Percentiles rank a stretch among this genome's conserved stretches.
phyloP scores from a whole-genome alignment of 2,329 filamentous ascomycete genomes.

The Colletotrichum musicola region DNA sequence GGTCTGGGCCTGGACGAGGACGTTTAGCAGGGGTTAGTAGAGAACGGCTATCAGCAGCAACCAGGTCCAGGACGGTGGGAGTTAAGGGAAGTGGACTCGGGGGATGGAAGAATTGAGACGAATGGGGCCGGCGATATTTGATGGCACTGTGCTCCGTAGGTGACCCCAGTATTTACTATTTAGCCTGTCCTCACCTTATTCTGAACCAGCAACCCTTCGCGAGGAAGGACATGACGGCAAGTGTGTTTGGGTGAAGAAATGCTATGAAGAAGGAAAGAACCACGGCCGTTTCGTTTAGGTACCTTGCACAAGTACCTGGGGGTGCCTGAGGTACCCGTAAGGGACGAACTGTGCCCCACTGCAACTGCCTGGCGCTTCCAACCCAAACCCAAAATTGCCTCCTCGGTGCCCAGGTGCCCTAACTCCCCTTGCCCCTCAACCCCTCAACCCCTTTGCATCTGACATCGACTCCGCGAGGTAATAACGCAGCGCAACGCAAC shows the following conservation, averaged over 20 bases:
- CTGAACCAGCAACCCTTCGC: neutral
- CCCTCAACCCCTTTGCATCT: neutral
- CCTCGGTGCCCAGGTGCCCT: neutral
- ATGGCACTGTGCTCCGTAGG: too few relatives aligned
- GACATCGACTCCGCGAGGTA: neutral
- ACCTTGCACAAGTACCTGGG: neutral
- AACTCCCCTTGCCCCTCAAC: neutral
- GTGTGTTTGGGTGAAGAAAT: neutral
- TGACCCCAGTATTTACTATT: neutral
- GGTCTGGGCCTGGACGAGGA: neutral
- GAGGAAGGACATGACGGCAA: neutral
- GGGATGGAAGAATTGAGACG: neutral
- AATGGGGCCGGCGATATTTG: neutral
- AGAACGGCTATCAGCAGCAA: conserved; percentile 1
- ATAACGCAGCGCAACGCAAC: neutral
- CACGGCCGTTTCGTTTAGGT: neutral
- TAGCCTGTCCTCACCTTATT: neutral
- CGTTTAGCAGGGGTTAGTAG: neutral
- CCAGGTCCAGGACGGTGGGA: conserved; percentile 5
- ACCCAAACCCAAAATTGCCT: neutral
- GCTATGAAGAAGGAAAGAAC: neutral
- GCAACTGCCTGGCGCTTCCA: neutral
- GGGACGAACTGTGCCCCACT: conserved; percentile 8
- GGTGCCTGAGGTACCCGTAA: neutral
- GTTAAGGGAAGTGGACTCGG: neutral